A percentile compares a stretch with the other conserved stretches of the same genome.
phyloP scores from a whole-genome alignment of 2,329 filamentous ascomycete species.

The Sclerotinia borealis region DNA sequence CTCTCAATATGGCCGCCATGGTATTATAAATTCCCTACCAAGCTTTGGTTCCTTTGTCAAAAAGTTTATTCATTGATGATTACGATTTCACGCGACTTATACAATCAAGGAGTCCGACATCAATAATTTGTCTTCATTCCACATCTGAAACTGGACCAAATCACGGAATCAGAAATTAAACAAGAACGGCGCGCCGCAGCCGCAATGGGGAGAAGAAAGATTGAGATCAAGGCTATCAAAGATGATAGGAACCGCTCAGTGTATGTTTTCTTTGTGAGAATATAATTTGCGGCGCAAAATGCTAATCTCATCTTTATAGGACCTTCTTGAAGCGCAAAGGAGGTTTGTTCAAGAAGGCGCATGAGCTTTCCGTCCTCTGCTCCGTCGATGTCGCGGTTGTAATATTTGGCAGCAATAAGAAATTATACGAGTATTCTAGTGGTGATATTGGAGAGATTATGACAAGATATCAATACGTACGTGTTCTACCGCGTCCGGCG shows the following conservation, averaged over 20 bases:
- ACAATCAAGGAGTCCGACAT: neutral
- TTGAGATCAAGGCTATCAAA: slow-evolving; percentile 99
- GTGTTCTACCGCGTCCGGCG: slow-evolving; percentile 36
- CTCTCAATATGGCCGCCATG: neutral
- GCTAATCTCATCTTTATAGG: slow-evolving; percentile 41
- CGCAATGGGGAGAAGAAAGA: slow-evolving; percentile 94
- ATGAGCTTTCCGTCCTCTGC: slow-evolving; percentile 95
- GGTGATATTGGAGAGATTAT: slow-evolving; percentile 89
- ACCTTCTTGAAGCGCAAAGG: slow-evolving; percentile 99
- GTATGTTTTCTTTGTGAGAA: slow-evolving; percentile 45
- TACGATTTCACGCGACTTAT: slow-evolving; percentile 4
- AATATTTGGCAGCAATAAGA: slow-evolving; percentile 98
- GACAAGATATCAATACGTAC: slow-evolving; percentile 81
- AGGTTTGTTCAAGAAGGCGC: slow-evolving; percentile 98
- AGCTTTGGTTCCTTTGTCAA: neutral
- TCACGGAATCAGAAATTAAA: slow-evolving; percentile 23
- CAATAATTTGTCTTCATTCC: neutral
- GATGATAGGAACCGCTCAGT: slow-evolving; percentile 96
- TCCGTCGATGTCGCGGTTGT: slow-evolving; percentile 98
- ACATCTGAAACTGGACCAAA: slow-evolving; percentile 28
- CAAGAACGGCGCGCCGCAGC: slow-evolving; percentile 30
- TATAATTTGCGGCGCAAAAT: neutral
- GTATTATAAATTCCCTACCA: neutral
- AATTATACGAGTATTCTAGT: slow-evolving; percentile 96
- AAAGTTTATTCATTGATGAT: slow-evolving; percentile 3